phyloP scores from a whole-genome alignment of 78 protist species.

The Bigelowiella natans region DNA sequence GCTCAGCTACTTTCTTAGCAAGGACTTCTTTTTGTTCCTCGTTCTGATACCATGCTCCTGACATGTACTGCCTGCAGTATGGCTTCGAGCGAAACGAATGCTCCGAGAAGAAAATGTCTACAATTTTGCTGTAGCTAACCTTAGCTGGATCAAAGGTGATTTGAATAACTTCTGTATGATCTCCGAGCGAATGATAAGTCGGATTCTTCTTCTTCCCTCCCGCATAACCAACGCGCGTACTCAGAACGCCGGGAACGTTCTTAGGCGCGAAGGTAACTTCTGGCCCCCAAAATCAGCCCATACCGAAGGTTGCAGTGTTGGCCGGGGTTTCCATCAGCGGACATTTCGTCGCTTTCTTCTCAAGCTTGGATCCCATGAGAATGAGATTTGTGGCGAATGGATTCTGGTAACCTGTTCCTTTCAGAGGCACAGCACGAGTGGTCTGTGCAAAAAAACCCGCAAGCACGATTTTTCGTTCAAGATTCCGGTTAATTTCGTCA shows the following conservation, averaged over 20 bases:
- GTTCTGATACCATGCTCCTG: constrained; percentile 9
- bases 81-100: not conserved
- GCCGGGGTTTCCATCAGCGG: not conserved
- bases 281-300: constrained; percentile 9
- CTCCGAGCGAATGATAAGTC: not conserved
- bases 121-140: not conserved
- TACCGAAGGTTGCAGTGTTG: not conserved
- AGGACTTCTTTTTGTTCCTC: not conserved
- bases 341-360: not conserved
- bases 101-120: not conserved
- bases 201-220: not conserved
- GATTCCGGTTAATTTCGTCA: too few species aligned
- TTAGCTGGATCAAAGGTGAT: not conserved
- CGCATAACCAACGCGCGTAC: not conserved
- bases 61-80: not conserved
- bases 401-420: too few species aligned
- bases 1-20: not conserved
- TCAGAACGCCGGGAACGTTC: not conserved
- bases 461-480: too few species aligned
- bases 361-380: too few species aligned
- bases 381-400: too few species aligned
- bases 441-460: too few species aligned
- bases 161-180: constrained; percentile 6
- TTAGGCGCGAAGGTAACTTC: not conserved
- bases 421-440: too few species aligned